Evolutionary conservation across 805 yeast species (phyloP), one percentile per base, ranked within the genome.

Genomic region (Kodamaea jinghongensis): DNA sequence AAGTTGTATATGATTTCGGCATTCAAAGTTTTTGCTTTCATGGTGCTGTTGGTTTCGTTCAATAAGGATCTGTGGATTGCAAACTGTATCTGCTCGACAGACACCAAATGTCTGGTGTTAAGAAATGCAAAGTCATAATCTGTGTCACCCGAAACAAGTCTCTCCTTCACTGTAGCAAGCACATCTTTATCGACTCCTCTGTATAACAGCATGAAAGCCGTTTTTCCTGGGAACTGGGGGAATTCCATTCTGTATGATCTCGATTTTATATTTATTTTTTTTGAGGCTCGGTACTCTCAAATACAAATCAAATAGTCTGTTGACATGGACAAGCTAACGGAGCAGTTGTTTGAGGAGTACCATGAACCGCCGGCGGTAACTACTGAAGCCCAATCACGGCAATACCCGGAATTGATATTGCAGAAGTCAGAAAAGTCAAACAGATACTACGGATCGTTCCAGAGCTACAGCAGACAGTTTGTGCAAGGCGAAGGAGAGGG

Each of bases 1-100:
- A 87, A 63, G 42, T 80, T 76, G 52, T 81, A 76, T 16, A 86
- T 74, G 28, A 83, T 67, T 52, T 87, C 95, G 0, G 93, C 80
- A 53, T 85, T 84, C 23, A 86, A 49, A 1, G 80, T 73, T 48
- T 74, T 79, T 7, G 95, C 81, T 47, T 81, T 73, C 67, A 77
- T 69, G 14, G 60, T 68, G 10, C 67, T 75, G 27, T 67, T 65
- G 1, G 55, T 55, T 16, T 58, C 50, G 55, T 84, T 89, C 10
- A 71, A 57, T 2, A 86, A 49, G 2, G 86, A 76, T 47, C 81
- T 74, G 54, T 82, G 78, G 1, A 81, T 57, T 1, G 86, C 80
- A 34, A 81, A 67, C 38, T 69, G 63, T 9, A 87, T 48, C 47
- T 84, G 93, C 45, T 83, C 87, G 11, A 67, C 38, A 0, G 87